Evolutionary conservation across 1,284 basidiomycete species (phyloP).

Genomic region (Fomitopsis palustris): DNA sequence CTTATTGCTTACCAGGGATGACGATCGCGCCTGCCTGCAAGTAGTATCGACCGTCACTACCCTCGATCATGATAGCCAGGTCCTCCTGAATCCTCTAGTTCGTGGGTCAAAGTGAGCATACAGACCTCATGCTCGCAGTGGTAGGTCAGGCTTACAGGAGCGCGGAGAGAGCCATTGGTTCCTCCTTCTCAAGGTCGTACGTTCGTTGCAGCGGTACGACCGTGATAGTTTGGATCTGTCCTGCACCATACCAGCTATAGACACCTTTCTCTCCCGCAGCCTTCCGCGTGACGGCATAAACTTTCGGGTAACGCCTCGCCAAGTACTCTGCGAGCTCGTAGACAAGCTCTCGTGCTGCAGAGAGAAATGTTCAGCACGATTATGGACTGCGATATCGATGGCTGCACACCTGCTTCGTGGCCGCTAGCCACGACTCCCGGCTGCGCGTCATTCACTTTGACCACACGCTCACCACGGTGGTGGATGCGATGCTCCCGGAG

Average conservation of each 20-base stretch:
- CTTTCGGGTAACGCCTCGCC: constrained; percentile 53
- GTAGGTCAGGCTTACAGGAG: constrained; percentile 42
- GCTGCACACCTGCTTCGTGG: constrained; percentile 42
- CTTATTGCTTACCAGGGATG: constrained; percentile 46
- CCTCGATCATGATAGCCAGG: constrained; percentile 75
- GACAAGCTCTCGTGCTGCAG: constrained; percentile 55
- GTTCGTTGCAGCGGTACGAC: constrained; percentile 47
- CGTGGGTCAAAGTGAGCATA: neutral
- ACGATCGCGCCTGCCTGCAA: constrained; percentile 71
- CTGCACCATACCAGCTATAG: constrained; percentile 49
- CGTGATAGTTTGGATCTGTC: constrained; percentile 50
- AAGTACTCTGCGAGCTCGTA: constrained; percentile 67
- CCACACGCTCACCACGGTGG: constrained; percentile 42
- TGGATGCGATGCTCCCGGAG: constrained; percentile 52
- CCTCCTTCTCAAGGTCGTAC: constrained; percentile 49
- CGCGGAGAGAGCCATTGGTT: constrained; percentile 59
- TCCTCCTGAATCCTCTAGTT: constrained; percentile 60
- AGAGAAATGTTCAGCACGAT: neutral
- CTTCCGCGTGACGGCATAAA: constrained; percentile 47
- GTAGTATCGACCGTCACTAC: constrained; percentile 65
- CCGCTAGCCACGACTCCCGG: constrained; percentile 48
- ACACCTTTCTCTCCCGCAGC: constrained; percentile 14
- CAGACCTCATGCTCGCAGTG: neutral
- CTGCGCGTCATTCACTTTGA: constrained; percentile 35
- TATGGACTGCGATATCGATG: neutral